Base-by-base conservation (phyloP, 139 green algal species). In the Prasinococcaceae sp. region DNA sequence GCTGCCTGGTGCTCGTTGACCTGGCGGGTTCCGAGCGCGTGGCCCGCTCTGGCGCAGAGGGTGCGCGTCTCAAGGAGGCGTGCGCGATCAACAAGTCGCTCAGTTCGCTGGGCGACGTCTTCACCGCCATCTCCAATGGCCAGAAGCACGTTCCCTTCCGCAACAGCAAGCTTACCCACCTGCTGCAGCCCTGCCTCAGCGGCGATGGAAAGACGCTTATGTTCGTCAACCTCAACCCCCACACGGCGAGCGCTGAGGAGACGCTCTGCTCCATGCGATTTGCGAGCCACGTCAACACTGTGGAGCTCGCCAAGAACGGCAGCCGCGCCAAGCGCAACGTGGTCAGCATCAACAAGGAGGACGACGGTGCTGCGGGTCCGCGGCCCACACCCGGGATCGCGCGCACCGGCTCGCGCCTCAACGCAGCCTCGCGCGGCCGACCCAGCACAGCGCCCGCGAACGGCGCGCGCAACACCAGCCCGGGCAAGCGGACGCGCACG, bases 11-110 rank as follows among this genome's bases (percentile, higher is more conserved):
- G 77, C 70, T 98, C 6, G 85, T 98, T 12, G 90, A 98, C 69
- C 72, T 98, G 27, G 88, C 88, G 58, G 88, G 88, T 19, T 92
- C 78, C 53, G 88, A 97, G 68, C 80, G 85, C 29, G 61, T 92
- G 64, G 53, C 75, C 65, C 49, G 76, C 24, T 73, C 70, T 41
- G 60, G 78, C n/a, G 72, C 82, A 2, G 53, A 64, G 26, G 90
- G 90, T 14, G 81, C 83, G 33, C 85, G 86, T 37, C 74, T 97
- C 38, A 88, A 84, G 61, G 88, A 94, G 58, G 86, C 88, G 27
- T 79, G 86, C 59, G 77, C 79, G 39, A 98, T 98, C 75, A 98
- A 98, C 76, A 88, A 94, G 70, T 83, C 68, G 20, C 70, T 98
- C 12, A 92, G 80, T 28, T 79, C 76, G 2, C 76, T 98, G 46